Base-by-base conservation (phyloP, 2,329 filamentous ascomycete species). In the Raffaelea albimanens region DNA sequence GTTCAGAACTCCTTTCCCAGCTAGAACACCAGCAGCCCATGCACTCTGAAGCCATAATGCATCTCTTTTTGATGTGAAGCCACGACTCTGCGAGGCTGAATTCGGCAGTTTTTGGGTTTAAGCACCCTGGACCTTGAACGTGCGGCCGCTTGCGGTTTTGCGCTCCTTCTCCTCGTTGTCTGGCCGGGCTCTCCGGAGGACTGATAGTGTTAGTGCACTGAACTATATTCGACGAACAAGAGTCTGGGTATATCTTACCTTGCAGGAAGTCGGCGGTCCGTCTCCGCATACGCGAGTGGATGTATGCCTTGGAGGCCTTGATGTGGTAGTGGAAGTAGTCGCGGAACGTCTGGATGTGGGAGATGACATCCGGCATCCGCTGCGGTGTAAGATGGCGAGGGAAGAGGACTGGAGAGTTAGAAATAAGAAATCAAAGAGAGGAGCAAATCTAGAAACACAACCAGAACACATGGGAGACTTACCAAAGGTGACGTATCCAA, bases 261-360 rank as follows among this genome's bases (percentile, higher is more conserved):
- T 98, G 94, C 49, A 98, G 80, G 73, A 98, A 98, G 66, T 98
- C 94, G 44, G 93, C 93, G 10, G 94, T 98, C 65, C 93, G 82
- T 73, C 91, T 87, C 63, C 93, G 83, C 93, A 98, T 98, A 61
- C 94, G 82, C 31, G 90, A 94, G 75, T 98, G 93, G 56, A 98
- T 98, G 62, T 96, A 98, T 46, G 94, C 93, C 75, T 98, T 98
- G 53, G 90, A 96, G 25, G 93, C 94, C 71, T 98, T 98, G 70
- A 98, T 98, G 68, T 98, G 93, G 67, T 99, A 99, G 68, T 99
- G 93, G 76, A 99, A 98, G 69, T 98, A 98, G 64, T 98, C 93
- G 56, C 93, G 87, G 86, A 98, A 98, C 14, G 93, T 99, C 70
- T 99, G 94, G 59, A 99, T 97, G 66, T 98, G 94, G 44, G 90